Evolutionary conservation across 2,329 filamentous ascomycete genomes (phyloP).

Genomic region (Penicillium sp.): DNA sequence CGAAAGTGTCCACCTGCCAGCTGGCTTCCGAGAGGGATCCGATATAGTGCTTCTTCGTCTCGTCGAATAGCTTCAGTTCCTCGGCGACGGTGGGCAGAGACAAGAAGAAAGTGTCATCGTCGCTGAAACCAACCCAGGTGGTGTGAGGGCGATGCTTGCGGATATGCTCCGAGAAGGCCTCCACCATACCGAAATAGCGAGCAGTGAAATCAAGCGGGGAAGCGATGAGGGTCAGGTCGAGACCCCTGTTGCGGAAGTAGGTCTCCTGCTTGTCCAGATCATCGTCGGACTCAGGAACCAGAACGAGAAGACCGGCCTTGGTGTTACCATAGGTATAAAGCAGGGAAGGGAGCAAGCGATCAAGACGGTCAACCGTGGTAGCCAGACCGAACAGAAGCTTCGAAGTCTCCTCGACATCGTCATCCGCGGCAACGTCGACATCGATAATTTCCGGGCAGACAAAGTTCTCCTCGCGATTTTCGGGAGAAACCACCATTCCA

Average conservation of each 20-base stretch:
- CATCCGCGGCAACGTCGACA: slow-evolving; percentile 40
- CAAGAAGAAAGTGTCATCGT: slow-evolving; percentile 46
- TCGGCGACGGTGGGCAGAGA: slow-evolving; percentile 39
- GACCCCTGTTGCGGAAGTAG: slow-evolving; percentile 43
- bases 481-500: slow-evolving; percentile 37
- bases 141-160: slow-evolving; percentile 40
- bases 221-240: slow-evolving; percentile 40
- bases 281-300: slow-evolving; percentile 42
- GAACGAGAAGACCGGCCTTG: slow-evolving; percentile 41
- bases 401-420: slow-evolving; percentile 40
- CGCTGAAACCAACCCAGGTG: slow-evolving; percentile 44
- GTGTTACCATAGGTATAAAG: slow-evolving; percentile 44
- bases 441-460: slow-evolving; percentile 42
- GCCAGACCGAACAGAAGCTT: slow-evolving; percentile 44
- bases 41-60: slow-evolving; percentile 44
- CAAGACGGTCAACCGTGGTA: slow-evolving; percentile 44
- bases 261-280: slow-evolving; percentile 40
- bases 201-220: slow-evolving; percentile 43
- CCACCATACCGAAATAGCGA: slow-evolving; percentile 44
- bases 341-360: slow-evolving; percentile 40
- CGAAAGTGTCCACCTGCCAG: slow-evolving; percentile 45
- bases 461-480: slow-evolving; percentile 31
- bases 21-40: slow-evolving; percentile 44
- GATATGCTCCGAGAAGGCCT: slow-evolving; percentile 41
- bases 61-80: slow-evolving; percentile 40